Conservation (phyloP, 2,329 filamentous ascomycete genomes). For the Fusarium pseudograminearum region DNA sequence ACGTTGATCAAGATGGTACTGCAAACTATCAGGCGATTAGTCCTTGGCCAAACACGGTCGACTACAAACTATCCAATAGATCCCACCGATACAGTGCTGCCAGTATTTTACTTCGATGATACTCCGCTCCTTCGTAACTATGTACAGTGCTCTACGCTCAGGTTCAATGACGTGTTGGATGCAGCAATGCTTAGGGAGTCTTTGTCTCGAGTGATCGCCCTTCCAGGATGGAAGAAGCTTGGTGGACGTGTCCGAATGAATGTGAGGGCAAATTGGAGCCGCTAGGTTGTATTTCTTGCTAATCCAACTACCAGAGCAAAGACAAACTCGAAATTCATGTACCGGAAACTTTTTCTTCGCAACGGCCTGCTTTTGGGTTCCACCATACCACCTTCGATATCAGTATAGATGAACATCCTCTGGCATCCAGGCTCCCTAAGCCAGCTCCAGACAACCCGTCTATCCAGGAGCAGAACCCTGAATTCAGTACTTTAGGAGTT, state of each 20-base stretch:
- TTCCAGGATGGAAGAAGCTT: slow-evolving; percentile 58
- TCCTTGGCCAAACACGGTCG: slow-evolving; percentile 12
- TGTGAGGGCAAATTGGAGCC: not conserved
- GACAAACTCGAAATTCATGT: slow-evolving; percentile 52
- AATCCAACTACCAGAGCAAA: not conserved
- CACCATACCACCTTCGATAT: slow-evolving; percentile 53
- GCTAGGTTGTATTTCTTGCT: too few relatives aligned
- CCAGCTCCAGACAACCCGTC: slow-evolving; percentile 18
- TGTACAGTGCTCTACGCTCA: slow-evolving; percentile 18
- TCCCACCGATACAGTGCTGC: slow-evolving; percentile 19
- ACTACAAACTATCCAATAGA: slow-evolving; percentile 5
- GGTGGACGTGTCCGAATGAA: slow-evolving; percentile 50
- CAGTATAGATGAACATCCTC: slow-evolving; percentile 56
- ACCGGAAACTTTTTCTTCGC: slow-evolving; percentile 46
- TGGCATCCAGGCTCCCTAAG: slow-evolving; percentile 54
- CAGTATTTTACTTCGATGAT: slow-evolving; percentile 26
- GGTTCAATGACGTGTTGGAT: slow-evolving; percentile 50
- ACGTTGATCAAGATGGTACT: not conserved
- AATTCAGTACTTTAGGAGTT: not conserved
- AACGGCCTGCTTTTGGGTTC: slow-evolving; percentile 56
- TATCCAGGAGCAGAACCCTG: not conserved
- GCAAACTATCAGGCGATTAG: slow-evolving; percentile 1
- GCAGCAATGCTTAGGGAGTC: slow-evolving; percentile 48
- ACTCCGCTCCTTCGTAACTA: slow-evolving; percentile 18
- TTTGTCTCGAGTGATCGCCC: slow-evolving; percentile 31